Conservation (phyloP, 2,329 filamentous ascomycete species). For the Arthroderma sp. region DNA sequence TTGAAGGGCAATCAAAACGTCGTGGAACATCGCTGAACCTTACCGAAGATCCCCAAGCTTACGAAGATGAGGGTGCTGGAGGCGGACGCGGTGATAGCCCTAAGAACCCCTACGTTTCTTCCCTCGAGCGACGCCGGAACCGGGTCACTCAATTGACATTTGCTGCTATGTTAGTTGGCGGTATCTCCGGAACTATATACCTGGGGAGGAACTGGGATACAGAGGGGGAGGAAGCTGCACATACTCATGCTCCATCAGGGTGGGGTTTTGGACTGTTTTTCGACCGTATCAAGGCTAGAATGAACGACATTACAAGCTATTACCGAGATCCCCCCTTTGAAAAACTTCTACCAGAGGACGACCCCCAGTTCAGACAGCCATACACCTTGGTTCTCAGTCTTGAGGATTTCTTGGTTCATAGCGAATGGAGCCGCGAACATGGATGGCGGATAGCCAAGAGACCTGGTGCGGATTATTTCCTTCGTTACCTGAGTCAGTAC, state of each 20-base stretch:
- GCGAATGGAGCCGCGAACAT: conserved; percentile 85
- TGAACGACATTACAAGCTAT: conserved; percentile 67
- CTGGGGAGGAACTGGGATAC: conserved; percentile 77
- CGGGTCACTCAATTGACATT: conserved; percentile 66
- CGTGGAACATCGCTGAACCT: conserved; percentile 34
- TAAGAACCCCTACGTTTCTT: conserved; percentile 77
- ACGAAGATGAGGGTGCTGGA: conserved; percentile 36
- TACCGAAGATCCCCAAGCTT: conserved; percentile 36
- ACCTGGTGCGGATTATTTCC: conserved; percentile 91
- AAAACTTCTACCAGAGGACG: conserved; percentile 64
- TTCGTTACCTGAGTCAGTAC: conserved; percentile 93
- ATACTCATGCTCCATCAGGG: conserved; percentile 64
- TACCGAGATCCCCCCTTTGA: conserved; percentile 94
- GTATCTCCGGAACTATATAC: conserved; percentile 52
- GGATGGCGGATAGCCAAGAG: conserved; percentile 93
- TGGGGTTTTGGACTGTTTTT: conserved; percentile 68
- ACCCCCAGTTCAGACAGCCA: conserved; percentile 67
- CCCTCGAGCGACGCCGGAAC: conserved; percentile 68
- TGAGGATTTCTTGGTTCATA: conserved; percentile 88
- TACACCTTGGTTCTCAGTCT: conserved; percentile 87
- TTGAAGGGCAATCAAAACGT: conserved; percentile 31
- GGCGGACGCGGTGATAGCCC: conserved; percentile 51
- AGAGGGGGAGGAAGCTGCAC: conserved; percentile 54
- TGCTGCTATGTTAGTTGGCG: conserved; percentile 42
- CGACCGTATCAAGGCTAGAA: conserved; percentile 61